Conservation (phyloP, 257 asterid species). For the Penstemon barbatus region DNA sequence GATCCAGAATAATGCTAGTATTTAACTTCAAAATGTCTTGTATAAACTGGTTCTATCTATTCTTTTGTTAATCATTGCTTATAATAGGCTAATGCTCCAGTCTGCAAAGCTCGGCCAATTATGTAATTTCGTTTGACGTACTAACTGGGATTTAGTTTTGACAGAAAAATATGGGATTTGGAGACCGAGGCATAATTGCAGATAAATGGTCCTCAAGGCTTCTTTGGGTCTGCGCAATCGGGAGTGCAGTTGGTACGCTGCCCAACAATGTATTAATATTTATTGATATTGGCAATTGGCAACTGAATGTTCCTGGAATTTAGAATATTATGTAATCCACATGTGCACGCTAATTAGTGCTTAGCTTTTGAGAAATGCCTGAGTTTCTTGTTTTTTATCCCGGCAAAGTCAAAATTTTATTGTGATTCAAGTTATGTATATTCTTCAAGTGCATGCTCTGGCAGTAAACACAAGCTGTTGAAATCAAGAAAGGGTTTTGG, state of each 20-base stretch:
- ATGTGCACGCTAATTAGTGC: neutral
- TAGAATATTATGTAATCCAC: neutral
- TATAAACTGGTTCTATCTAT: neutral
- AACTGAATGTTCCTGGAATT: neutral
- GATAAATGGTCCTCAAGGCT: constrained; percentile 86
- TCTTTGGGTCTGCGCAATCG: constrained; percentile 84
- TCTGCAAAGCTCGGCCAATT: neutral
- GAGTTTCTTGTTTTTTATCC: neutral
- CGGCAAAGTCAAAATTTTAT: neutral
- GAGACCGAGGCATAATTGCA: constrained; percentile 71
- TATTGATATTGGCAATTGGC: neutral
- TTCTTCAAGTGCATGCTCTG: constrained; percentile 9
- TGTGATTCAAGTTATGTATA: neutral
- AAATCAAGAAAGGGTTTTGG: neutral
- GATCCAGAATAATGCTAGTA: neutral
- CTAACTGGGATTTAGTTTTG: constrained; percentile 20
- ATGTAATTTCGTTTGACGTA: neutral
- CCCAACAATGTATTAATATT: neutral
- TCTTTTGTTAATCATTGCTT: neutral
- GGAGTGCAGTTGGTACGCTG: constrained; percentile 78
- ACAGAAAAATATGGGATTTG: constrained; percentile 65
- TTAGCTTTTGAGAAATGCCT: constrained; percentile 7
- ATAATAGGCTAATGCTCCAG: neutral
- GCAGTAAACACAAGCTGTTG: neutral
- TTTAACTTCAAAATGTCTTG: too few relatives aligned